These are phyloP conservation scores for Heritiera littoralis DNA, from an alignment of 345 rosid species.

Conservation along the genomic window DNA sequence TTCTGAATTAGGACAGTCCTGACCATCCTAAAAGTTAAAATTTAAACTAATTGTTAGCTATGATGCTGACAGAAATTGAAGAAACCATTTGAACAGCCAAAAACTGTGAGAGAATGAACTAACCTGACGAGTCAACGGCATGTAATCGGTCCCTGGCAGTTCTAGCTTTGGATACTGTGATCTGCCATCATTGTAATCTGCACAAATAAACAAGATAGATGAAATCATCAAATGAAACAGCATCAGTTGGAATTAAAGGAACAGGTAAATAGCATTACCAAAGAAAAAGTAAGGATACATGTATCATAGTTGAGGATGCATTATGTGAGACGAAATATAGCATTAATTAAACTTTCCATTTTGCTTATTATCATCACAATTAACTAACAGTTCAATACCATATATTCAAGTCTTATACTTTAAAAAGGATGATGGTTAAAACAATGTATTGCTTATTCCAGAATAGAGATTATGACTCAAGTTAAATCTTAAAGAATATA, in stretches of 20 bases:
- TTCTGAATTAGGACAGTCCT: conserved; percentile 36
- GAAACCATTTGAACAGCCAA: conserved; percentile 10
- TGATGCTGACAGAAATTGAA: conserved; percentile 12
- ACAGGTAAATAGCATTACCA: not conserved
- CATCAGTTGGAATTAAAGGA: not conserved
- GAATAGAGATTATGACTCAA: not conserved
- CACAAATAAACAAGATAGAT: conserved; percentile 24
- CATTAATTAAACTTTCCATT: not conserved
- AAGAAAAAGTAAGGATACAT: not conserved
- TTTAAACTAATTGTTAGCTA: conserved; percentile 15
- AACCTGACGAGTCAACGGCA: conserved; percentile 66
- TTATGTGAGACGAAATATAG: not conserved
- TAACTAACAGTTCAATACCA: not conserved
- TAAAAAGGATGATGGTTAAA: not conserved
- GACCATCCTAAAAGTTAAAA: conserved; percentile 35
- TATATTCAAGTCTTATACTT: not conserved
- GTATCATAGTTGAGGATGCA: not conserved
- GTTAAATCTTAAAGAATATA: not conserved
- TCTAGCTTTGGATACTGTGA: conserved; percentile 78
- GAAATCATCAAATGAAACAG: conserved; percentile 6
- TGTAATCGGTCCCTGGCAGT: conserved; percentile 61
- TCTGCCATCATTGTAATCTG: conserved; percentile 61
- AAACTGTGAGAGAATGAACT: not conserved
- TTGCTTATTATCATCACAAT: not conserved
- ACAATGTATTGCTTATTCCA: not conserved